Percentiles rank a stretch among this genome's conserved stretches.
phyloP scores from a whole-genome alignment of 306 rosid genomes.

The Begonia fuchsioides region DNA sequence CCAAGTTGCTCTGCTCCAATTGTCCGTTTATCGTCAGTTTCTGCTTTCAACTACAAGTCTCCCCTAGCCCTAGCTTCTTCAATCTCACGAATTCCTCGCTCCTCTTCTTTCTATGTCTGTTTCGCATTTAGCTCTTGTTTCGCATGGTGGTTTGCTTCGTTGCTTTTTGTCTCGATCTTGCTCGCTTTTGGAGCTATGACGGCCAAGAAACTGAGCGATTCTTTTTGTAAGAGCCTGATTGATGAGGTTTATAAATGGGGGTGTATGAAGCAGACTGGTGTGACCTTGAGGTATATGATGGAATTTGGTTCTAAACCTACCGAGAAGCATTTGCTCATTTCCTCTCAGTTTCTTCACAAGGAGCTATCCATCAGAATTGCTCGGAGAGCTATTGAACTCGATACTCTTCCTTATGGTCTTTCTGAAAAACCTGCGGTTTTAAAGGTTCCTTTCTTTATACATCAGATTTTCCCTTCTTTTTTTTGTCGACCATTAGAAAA shows the following conservation, averaged over 20 bases:
- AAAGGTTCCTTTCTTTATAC: slow-evolving; percentile 22
- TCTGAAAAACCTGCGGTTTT: slow-evolving; percentile 63
- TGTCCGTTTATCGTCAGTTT: slow-evolving; percentile 5
- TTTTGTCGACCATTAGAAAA: background rate
- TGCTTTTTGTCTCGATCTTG: slow-evolving; percentile 13
- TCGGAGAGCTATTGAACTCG: slow-evolving; percentile 61
- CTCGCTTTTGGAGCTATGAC: slow-evolving; percentile 29
- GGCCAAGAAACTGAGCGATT: slow-evolving; percentile 42
- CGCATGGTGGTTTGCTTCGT: too few species aligned
- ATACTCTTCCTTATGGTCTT: slow-evolving; percentile 63
- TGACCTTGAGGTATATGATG: slow-evolving; percentile 78
- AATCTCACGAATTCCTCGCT: too few species aligned
- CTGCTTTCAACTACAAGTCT: background rate
- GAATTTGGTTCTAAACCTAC: slow-evolving; percentile 61
- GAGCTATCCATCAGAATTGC: slow-evolving; percentile 83
- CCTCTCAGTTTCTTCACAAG: slow-evolving; percentile 79
- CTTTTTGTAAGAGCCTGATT: slow-evolving; percentile 44
- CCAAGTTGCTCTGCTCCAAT: too few species aligned
- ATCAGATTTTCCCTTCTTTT: background rate
- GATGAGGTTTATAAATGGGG: slow-evolving; percentile 87
- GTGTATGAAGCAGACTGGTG: slow-evolving; percentile 68
- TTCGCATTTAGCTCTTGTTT: too few species aligned
- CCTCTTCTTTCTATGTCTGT: slow-evolving; percentile 11
- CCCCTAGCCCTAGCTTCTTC: too few species aligned
- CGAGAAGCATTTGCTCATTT: slow-evolving; percentile 32